Base-by-base conservation (phyloP, 495 filamentous ascomycete genomes). In the Tuber indicum region DNA sequence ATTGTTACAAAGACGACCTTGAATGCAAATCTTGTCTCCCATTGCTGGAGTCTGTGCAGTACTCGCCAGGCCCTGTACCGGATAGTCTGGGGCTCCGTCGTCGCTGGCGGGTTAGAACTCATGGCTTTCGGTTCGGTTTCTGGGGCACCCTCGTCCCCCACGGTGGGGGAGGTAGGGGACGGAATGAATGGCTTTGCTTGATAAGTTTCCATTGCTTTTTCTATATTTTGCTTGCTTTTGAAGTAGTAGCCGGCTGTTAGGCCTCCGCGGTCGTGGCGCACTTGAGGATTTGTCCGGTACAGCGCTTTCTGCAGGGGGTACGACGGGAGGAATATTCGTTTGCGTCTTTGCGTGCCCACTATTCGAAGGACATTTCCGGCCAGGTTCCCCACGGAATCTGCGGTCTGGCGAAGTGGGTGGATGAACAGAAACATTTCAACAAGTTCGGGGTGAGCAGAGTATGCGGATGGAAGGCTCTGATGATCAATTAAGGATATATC, bases 211-310 rank as follows among this genome's bases (percentile, higher is more conserved):
- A 85, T 84, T 75, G 84, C 84, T 62, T 81, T 80, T 32, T 86
- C 82, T 73, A 89, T 83, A 79, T 88, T 83, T 74, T 83, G 75
- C 73, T 88, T 85, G 81, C 85, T 89, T 44, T 84, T 86, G 73
- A 87, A 90, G 79, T 88, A 90, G 71, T 86, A 88, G 26, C 84
- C 85, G 10, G 86, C 87, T 44, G 88, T 89, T 19, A 89, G 83
- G 10, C 89, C 89, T 47, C 89, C 89, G 75, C 89, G 84, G 78
- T 90, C 88, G 81, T 90, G 88, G 21, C 87, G 84, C 41, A 90
- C 88, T 76, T 89, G 88, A 23, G 87, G 85, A 79, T 88, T 89
- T 14, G 86, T 85, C 41, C 88, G 85, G 72, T 89, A 84, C 1
- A 89, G 47, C 2, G 87, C 84, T 78, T 90, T 88, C n/a, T 72